A percentile compares a stretch with the other conserved stretches of the same genome.
These are phyloP conservation scores for Pseudozyma pruni DNA, from an alignment of 1,284 basidiomycete species.

Conservation along the genomic window DNA sequence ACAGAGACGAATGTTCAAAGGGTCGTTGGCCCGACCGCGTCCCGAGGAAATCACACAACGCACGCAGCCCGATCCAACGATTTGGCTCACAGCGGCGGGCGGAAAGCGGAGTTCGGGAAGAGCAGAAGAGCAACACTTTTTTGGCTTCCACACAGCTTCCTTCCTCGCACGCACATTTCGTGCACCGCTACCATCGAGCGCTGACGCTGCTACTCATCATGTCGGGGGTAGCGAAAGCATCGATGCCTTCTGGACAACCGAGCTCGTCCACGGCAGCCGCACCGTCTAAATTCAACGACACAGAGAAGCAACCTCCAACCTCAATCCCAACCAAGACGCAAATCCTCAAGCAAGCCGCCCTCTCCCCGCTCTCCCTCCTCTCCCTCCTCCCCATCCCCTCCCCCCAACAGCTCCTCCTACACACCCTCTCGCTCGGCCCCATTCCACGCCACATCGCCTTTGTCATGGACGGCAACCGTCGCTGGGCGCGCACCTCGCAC, in stretches of 20 bases:
- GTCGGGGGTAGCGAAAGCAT: no score
- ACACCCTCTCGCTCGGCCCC: constrained; percentile 73
- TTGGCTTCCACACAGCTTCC: no score
- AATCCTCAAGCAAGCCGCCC: constrained; percentile 31
- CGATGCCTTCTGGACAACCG: no score
- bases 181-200: no score
- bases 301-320: background rate
- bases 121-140: background rate
- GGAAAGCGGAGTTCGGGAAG: constrained; percentile 1
- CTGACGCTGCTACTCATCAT: no score
- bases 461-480: constrained; percentile 97
- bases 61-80: constrained; percentile 1
- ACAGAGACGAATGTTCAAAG: background rate
- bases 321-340: constrained; percentile 16
- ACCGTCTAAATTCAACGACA: no score
- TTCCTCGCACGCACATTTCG: no score
- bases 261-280: no score
- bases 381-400: constrained; percentile 33
- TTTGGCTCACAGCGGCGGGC: background rate
- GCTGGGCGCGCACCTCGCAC: constrained; percentile 77
- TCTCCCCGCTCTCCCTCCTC: constrained; percentile 42
- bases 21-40: constrained; percentile 30
- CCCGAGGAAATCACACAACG: constrained; percentile 8
- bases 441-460: constrained; percentile 92
- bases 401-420: constrained; percentile 32